Evolutionary conservation across 1,139 yeast genomes (phyloP).

Genomic region (Pichia sp.): DNA sequence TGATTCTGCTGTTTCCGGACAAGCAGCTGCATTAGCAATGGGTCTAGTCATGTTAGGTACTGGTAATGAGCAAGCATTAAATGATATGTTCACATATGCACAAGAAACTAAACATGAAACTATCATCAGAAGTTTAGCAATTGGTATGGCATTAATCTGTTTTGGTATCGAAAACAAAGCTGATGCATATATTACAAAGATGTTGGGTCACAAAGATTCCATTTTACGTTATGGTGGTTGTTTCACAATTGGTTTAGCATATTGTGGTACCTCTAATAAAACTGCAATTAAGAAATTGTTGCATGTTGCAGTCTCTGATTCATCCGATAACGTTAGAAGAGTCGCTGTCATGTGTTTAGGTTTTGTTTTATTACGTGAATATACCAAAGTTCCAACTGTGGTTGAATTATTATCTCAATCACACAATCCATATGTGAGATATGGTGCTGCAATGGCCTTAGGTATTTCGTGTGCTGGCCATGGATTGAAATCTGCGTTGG

Average conservation of each 20-base stretch:
- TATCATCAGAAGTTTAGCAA: conserved; percentile 83
- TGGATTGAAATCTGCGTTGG: conserved; percentile 80
- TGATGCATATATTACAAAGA: conserved; percentile 56
- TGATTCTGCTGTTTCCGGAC: conserved; percentile 92
- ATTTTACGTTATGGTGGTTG: conserved; percentile 95
- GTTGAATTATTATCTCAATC: conserved; percentile 90
- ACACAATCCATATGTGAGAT: conserved; percentile 96
- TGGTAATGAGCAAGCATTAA: conserved; percentile 63
- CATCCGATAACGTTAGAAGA: conserved; percentile 93
- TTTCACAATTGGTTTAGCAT: conserved; percentile 87
- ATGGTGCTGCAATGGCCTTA: conserved; percentile 95
- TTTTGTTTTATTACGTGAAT: conserved; percentile 82
- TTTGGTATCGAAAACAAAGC: conserved; percentile 85
- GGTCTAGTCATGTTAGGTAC: conserved; percentile 95
- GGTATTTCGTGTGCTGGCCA: conserved; percentile 98
- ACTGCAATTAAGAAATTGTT: conserved; percentile 76
- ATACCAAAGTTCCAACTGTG: conserved; percentile 90
- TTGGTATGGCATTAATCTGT: conserved; percentile 81
- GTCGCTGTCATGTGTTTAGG: conserved; percentile 95
- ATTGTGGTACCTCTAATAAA: conserved; percentile 93
- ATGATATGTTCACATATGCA: conserved; percentile 86
- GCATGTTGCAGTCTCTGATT: conserved; percentile 94
- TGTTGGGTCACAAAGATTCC: conserved; percentile 71
- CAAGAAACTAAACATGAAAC: conserved; percentile 95
- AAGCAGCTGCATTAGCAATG: conserved; percentile 95